A percentile compares a stretch with the other conserved stretches of the same genome.
Conservation (phyloP, 495 filamentous ascomycete genomes). For the Talaromyces stipitatus region DNA sequence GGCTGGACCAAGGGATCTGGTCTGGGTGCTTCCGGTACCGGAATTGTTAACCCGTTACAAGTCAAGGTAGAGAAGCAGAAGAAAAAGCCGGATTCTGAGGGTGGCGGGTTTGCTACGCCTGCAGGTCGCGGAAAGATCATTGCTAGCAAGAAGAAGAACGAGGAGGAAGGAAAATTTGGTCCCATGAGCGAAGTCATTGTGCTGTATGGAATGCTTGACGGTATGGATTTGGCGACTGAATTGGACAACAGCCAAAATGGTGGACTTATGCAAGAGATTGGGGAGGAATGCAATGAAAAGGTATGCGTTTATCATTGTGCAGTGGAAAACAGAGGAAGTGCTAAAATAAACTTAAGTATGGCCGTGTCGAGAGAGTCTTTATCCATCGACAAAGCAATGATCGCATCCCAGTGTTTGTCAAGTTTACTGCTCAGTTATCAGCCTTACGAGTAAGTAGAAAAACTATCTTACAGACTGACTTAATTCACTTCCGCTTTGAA, state of each 20-base stretch:
- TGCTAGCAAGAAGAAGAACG: constrained; percentile 46
- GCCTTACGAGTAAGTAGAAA: constrained; percentile 66
- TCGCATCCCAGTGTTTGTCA: constrained; percentile 71
- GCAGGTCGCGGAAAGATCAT: constrained; percentile 74
- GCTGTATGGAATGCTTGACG: constrained; percentile 72
- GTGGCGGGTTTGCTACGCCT: constrained; percentile 65
- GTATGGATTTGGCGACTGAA: constrained; percentile 66
- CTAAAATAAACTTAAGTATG: constrained; percentile 49
- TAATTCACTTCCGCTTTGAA: neutral
- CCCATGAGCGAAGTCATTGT: constrained; percentile 73
- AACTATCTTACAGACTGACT: too few relatives aligned
- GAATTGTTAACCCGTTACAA: constrained; percentile 74
- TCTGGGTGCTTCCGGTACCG: constrained; percentile 69
- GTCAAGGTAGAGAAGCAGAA: constrained; percentile 78
- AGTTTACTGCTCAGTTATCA: constrained; percentile 74
- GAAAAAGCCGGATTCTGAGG: constrained; percentile 70
- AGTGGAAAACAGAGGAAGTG: neutral
- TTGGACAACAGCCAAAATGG: constrained; percentile 47
- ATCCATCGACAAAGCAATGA: constrained; percentile 50
- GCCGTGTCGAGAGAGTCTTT: constrained; percentile 74
- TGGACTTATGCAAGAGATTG: constrained; percentile 85
- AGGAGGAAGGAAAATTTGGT: constrained; percentile 59
- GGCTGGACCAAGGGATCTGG: constrained; percentile 87
- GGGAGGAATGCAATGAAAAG: constrained; percentile 81
- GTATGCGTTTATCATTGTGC: too few relatives aligned